Conservation (phyloP, 352 stramenopile species). For the Pythium aquatile region DNA sequence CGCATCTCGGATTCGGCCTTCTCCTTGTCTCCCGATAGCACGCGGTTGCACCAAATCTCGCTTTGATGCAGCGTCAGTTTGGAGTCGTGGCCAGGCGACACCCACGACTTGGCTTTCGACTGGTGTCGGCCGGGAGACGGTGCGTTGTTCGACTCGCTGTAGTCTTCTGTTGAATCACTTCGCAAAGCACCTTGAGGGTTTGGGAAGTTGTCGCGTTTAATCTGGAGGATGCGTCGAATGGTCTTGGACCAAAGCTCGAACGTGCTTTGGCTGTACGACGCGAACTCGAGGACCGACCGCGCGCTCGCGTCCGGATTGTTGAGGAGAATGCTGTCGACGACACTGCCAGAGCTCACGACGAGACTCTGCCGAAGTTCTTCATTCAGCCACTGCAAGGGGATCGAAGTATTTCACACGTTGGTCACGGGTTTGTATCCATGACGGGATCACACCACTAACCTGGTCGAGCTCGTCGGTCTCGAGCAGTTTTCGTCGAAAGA, state of each 20-base stretch:
- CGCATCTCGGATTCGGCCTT: conserved; percentile 83
- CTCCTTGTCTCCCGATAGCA: conserved; percentile 76
- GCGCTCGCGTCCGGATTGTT: conserved; percentile 62
- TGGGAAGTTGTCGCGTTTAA: conserved; percentile 41
- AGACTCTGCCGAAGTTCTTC: conserved; percentile 61
- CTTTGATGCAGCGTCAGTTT: conserved; percentile 82
- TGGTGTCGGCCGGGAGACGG: conserved; percentile 8
- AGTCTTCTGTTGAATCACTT: neutral
- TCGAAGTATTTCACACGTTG: too few species aligned
- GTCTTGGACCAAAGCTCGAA: conserved; percentile 88
- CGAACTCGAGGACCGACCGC: conserved; percentile 74
- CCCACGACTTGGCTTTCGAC: conserved; percentile 36
- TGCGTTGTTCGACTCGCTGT: conserved; percentile 16
- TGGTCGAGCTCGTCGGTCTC: conserved; percentile 80
- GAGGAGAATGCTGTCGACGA: conserved; percentile 42
- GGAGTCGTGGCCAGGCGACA: conserved; percentile 81
- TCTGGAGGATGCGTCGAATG: conserved; percentile 63
- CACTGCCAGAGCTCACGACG: conserved; percentile 42
- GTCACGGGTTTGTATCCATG: too few species aligned
- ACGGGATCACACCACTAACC: conserved; percentile 5
- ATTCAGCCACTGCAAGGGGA: conserved; percentile 56
- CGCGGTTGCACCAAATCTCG: conserved; percentile 83
- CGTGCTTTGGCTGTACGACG: conserved; percentile 73
- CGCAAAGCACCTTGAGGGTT: neutral
- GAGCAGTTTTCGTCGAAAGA: conserved; percentile 75